phyloP scores from a whole-genome alignment of 2,329 filamentous ascomycete genomes.

The Scytalidium sp. region DNA sequence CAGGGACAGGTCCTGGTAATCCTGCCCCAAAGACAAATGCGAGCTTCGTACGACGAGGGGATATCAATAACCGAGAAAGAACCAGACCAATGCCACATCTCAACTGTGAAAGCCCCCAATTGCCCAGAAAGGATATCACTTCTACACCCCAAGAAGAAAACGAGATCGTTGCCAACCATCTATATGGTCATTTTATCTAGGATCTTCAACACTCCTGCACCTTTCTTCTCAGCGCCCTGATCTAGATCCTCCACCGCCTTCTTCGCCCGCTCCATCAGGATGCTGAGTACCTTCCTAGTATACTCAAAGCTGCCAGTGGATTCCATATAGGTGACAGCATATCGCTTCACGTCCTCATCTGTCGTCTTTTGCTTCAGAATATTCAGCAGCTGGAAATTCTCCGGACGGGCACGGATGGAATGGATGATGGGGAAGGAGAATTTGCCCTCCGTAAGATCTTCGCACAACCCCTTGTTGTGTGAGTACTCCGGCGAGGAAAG shows the following conservation, averaged over 20 bases:
- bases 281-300: constrained; percentile 63
- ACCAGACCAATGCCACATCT: too few relatives aligned
- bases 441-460: constrained; percentile 95
- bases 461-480: constrained; percentile 88
- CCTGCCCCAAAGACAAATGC: too few relatives aligned
- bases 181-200: constrained; percentile 59
- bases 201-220: constrained; percentile 60
- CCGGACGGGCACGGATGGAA: constrained; percentile 74
- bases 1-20: too few relatives aligned
- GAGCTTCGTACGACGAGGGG: not conserved
- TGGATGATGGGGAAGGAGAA: constrained; percentile 97
- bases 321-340: constrained; percentile 90
- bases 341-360: constrained; percentile 85
- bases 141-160: too few relatives aligned
- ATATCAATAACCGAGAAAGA: too few relatives aligned
- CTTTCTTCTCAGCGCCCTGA: constrained; percentile 51
- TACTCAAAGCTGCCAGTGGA: constrained; percentile 87
- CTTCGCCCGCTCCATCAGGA: constrained; percentile 62
- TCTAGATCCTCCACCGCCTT: constrained; percentile 64
- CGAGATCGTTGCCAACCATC: too few relatives aligned
- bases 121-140: too few relatives aligned
- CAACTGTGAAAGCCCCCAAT: too few relatives aligned
- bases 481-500: constrained; percentile 73
- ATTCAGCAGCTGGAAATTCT: constrained; percentile 79
- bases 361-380: constrained; percentile 88